Evolutionary conservation across 2,329 filamentous ascomycete genomes (phyloP), one percentile per base, ranked within the genome.

Genomic region (Colletotrichum filicis): DNA sequence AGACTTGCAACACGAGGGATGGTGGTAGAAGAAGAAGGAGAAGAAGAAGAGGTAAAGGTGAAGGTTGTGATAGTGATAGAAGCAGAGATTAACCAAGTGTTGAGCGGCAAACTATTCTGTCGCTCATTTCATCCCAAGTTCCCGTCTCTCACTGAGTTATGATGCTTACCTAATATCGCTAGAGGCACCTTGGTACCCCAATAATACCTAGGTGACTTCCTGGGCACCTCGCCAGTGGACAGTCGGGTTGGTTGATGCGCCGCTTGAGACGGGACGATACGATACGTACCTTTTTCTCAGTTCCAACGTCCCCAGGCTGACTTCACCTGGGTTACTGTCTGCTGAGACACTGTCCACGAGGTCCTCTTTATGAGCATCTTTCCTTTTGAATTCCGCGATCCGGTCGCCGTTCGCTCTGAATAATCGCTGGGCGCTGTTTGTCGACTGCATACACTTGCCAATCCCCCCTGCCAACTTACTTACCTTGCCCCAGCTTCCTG

Each of bases 301-400:
- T 49, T 49, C 7, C 3, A 57, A 46, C 37, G 22, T 56, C 49
- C 16, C 49, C 65, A 62, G 58, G 28, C 69, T 53, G 57, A 68
- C 7, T 32, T 58, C 26, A 60, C 56, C 30, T 53, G 11, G 12
- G 19, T 49, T 49, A 19, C 42, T 30, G 26, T 58, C 26, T 68
- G 37, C 57, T 68, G 53, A 68, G 69, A 72, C 65, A 68, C 28
- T 32, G 32, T 24, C 59, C 70, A 61, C 70, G 66, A 57, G 65
- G 55, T 57, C 65, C 37, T 58, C n/a, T 30, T 37, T 46, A 52
- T 61, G 55, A 42, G 52, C 58, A 37, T 55, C 55, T 30, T 58
- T 28, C 22, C 30, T n/a, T 9, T 32, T 19, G 4, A 22, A n/a
- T 19, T 5, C 52, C 58, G 67, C 56, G 42, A 49, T 22, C 26